Evolutionary conservation across 495 filamentous ascomycete species (phyloP).

Genomic region (Podospora bellae-mahoneyi): DNA sequence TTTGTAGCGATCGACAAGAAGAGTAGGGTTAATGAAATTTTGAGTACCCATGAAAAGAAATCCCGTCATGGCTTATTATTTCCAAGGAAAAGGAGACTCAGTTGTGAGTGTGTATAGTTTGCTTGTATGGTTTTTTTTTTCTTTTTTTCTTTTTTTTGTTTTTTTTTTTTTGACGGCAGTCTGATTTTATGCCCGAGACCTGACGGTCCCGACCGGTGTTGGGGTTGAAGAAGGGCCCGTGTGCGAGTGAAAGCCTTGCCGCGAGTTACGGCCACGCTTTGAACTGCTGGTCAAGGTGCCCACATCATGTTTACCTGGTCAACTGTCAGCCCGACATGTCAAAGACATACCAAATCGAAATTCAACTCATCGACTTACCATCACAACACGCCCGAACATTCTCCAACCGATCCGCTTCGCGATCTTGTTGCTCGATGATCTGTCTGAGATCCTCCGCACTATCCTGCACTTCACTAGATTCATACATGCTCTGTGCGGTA

Average conservation of each 20-base stretch:
- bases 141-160: too few relatives aligned
- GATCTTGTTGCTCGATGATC: constrained; percentile 71
- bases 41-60: constrained; percentile 8
- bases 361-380: constrained; percentile 54
- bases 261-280: constrained; percentile 37
- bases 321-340: constrained; percentile 21
- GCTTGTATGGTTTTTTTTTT: not conserved
- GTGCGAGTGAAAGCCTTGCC: constrained; percentile 30
- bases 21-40: constrained; percentile 21
- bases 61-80: constrained; percentile 18
- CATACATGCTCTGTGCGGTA: constrained; percentile 57
- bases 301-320: constrained; percentile 71
- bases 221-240: constrained; percentile 36
- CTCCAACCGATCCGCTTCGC: constrained; percentile 73
- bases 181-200: constrained; percentile 30
- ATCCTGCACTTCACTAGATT: constrained; percentile 66
- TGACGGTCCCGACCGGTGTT: constrained; percentile 33
- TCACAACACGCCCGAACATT: constrained; percentile 97
- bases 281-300: constrained; percentile 48
- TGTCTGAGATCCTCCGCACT: constrained; percentile 76
- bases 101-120: constrained; percentile 13
- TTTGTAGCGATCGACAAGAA: constrained; percentile 39
- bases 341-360: not conserved
- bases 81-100: constrained; percentile 19
- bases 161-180: not conserved